A percentile compares a stretch with the other conserved stretches of the same genome.
Conservation (phyloP, 2,329 filamentous ascomycete genomes). For the Ophiostoma montium region DNA sequence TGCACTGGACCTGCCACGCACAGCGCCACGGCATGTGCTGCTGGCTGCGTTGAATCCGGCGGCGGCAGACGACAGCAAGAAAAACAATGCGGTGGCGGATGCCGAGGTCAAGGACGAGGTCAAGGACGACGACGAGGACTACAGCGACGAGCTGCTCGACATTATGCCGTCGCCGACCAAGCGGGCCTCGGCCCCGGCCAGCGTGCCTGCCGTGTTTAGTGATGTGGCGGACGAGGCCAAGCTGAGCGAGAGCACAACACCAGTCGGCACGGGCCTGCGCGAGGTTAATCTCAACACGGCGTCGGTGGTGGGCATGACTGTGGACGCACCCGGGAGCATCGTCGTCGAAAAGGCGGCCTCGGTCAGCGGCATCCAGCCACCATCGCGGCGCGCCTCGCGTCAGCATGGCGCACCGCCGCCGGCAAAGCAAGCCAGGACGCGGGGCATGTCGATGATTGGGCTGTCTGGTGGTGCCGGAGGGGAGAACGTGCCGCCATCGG, state of each 20-base stretch:
- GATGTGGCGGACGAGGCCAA: slow-evolving; percentile 13
- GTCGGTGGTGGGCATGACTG: neutral
- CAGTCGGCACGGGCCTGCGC: slow-evolving; percentile 32
- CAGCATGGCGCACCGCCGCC: slow-evolving; percentile 16
- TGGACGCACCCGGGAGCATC: slow-evolving; percentile 16
- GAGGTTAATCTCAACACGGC: slow-evolving; percentile 37
- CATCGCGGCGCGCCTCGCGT: slow-evolving; percentile 30
- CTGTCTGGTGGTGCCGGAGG: slow-evolving; percentile 16
- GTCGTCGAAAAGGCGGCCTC: neutral
- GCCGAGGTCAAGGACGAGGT: neutral
- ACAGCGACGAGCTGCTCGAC: slow-evolving; percentile 4
- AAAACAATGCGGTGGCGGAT: neutral
- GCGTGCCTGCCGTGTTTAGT: slow-evolving; percentile 14
- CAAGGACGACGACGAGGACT: neutral
- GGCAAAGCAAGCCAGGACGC: slow-evolving; percentile 20
- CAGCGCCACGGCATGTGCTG: slow-evolving; percentile 34
- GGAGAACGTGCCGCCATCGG: slow-evolving; percentile 35
- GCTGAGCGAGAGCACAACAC: slow-evolving; percentile 1
- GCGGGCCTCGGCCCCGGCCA: slow-evolving; percentile 11
- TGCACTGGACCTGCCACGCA: slow-evolving; percentile 64
- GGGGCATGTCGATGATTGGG: slow-evolving; percentile 10
- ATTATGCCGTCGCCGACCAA: slow-evolving; percentile 20
- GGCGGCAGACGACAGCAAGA: slow-evolving; percentile 12
- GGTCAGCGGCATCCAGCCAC: slow-evolving; percentile 17
- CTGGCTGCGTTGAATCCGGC: slow-evolving; percentile 21